Percentiles rank a stretch among this genome's conserved stretches.
Evolutionary conservation across 139 green algal species (phyloP).

Genomic region (Eudorina sp.): DNA sequence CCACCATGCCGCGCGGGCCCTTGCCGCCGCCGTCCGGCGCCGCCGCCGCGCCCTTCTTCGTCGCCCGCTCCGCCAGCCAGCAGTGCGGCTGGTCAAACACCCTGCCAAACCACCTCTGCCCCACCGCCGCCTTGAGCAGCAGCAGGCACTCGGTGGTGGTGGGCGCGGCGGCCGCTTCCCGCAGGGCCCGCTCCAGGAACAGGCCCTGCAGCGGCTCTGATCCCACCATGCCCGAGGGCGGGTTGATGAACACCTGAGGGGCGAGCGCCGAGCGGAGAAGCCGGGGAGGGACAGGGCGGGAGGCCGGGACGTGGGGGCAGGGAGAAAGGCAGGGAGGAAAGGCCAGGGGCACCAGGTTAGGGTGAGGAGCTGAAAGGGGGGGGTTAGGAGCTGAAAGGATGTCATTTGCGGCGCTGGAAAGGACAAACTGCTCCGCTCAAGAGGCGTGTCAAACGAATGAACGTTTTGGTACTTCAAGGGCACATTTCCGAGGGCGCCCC

Average conservation of each 20-base stretch:
- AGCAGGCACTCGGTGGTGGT: slow-evolving; percentile 6
- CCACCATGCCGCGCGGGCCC: slow-evolving; percentile 46
- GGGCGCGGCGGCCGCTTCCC: not conserved
- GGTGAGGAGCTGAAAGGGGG: too few species aligned
- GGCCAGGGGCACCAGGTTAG: too few species aligned
- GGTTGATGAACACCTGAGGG: slow-evolving; percentile 41
- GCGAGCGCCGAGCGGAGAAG: not conserved
- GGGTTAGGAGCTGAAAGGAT: too few species aligned
- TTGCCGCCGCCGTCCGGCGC: not conserved
- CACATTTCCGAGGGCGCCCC: too few species aligned
- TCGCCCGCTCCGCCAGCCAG: slow-evolving; percentile 16
- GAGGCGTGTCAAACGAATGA: too few species aligned
- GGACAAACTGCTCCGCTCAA: too few species aligned
- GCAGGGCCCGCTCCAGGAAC: slow-evolving; percentile 33
- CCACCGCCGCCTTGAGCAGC: slow-evolving; percentile 44
- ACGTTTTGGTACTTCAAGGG: too few species aligned
- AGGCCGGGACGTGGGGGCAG: too few species aligned
- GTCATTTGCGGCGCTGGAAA: too few species aligned
- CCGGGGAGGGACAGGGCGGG: not conserved
- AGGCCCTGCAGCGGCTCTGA: not conserved
- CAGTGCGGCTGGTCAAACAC: slow-evolving; percentile 39
- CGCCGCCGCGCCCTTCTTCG: slow-evolving; percentile 19
- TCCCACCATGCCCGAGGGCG: slow-evolving; percentile 2
- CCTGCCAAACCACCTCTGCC: slow-evolving; percentile 34
- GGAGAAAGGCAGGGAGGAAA: too few species aligned